A percentile compares a stretch with the other conserved stretches of the same genome.
These are phyloP conservation scores for Aspergillus tanneri DNA, from an alignment of 2,329 filamentous ascomycete genomes.

Conservation along the genomic window DNA sequence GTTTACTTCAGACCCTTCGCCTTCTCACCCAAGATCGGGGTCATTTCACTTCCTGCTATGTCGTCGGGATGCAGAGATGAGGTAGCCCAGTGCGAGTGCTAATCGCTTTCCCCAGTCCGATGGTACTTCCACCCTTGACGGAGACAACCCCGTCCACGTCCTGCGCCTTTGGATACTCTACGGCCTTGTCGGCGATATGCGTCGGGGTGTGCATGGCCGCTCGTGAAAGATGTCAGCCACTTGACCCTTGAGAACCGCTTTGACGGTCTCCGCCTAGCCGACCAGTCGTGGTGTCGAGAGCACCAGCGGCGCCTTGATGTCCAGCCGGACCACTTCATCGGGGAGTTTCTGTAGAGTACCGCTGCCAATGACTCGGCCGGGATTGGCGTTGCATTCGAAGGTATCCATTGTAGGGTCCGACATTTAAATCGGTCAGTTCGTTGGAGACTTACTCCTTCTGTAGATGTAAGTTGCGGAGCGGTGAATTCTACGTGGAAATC, in stretches of 20 bases:
- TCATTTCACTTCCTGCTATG: slow-evolving; percentile 65
- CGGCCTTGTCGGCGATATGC: slow-evolving; percentile 56
- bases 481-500: not conserved
- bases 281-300: slow-evolving; percentile 58
- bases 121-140: slow-evolving; percentile 63
- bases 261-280: slow-evolving; percentile 47
- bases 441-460: too few relatives aligned
- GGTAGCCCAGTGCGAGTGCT: slow-evolving; percentile 54
- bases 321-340: slow-evolving; percentile 46
- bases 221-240: slow-evolving; percentile 55
- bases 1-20: slow-evolving; percentile 59
- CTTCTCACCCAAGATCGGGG: slow-evolving; percentile 64
- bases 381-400: slow-evolving; percentile 58
- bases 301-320: slow-evolving; percentile 52
- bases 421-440: slow-evolving; percentile 5
- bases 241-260: slow-evolving; percentile 46
- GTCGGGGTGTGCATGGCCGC: slow-evolving; percentile 65
- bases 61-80: slow-evolving; percentile 62
- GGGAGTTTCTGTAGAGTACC: slow-evolving; percentile 53
- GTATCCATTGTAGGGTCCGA: slow-evolving; percentile 44
- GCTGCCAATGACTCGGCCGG: slow-evolving; percentile 55
- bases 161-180: slow-evolving; percentile 47
- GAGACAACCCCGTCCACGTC: slow-evolving; percentile 58
- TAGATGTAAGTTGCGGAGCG: too few relatives aligned
- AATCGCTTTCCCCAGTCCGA: slow-evolving; percentile 62